These are phyloP conservation scores for Thymus quinquecostatus DNA, from an alignment of 257 asterid genomes.

Conservation along the genomic window DNA sequence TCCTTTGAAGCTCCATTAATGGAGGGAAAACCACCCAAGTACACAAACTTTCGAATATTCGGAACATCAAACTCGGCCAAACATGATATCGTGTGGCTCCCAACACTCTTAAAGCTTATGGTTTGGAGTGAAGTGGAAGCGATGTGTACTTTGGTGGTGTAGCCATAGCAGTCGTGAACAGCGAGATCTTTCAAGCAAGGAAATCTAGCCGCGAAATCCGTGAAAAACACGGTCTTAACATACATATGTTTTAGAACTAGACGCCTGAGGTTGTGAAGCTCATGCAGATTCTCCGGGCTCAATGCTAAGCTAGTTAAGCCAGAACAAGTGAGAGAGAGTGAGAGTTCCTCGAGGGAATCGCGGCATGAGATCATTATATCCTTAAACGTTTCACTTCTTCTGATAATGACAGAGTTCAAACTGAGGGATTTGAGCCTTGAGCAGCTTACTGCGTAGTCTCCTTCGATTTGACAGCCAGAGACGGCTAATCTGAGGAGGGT, in stretches of 20 bases:
- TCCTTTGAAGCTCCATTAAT: not conserved
- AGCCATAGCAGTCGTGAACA: not conserved
- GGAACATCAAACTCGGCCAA: conserved; percentile 6
- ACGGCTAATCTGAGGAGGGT: too few relatives aligned
- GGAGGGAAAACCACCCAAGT: not conserved
- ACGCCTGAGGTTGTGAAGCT: not conserved
- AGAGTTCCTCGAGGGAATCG: not conserved
- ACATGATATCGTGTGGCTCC: too few relatives aligned
- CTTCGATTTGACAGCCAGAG: too few relatives aligned
- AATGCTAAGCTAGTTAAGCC: too few relatives aligned
- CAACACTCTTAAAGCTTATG: not conserved
- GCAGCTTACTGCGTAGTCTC: too few relatives aligned
- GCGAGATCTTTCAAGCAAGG: conserved; percentile 8
- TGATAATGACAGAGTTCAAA: too few relatives aligned
- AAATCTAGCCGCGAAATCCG: not conserved
- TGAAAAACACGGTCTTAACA: not conserved
- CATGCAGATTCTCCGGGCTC: too few relatives aligned
- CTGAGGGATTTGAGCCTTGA: too few relatives aligned
- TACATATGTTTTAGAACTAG: not conserved
- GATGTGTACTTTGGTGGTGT: not conserved
- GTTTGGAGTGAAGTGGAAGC: not conserved
- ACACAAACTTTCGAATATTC: not conserved
- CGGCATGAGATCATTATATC: too few relatives aligned
- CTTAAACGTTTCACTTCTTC: too few relatives aligned
- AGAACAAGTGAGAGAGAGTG: too few relatives aligned